A percentile compares a stretch with the other conserved stretches of the same genome.
Conservation (phyloP, 805 yeast genomes). For the Kodamaea nitidulidarum region DNA sequence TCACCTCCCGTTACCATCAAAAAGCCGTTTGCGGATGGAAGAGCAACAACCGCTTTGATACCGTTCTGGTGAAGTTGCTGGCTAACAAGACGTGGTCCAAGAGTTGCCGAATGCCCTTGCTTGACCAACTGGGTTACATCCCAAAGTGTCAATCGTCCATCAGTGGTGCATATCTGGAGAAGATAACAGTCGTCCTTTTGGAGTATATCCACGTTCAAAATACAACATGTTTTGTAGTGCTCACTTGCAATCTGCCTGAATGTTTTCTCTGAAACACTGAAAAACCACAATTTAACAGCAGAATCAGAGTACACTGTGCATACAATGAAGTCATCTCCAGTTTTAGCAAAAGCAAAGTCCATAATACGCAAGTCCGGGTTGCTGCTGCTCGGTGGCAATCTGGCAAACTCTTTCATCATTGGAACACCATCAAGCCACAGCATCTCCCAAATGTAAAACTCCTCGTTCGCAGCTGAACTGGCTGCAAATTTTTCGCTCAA, state of each 20-base stretch:
- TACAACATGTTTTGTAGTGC: slow-evolving; percentile 69
- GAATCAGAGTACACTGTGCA: slow-evolving; percentile 86
- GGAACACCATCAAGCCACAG: slow-evolving; percentile 34
- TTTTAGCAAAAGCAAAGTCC: slow-evolving; percentile 63
- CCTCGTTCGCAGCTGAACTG: slow-evolving; percentile 81
- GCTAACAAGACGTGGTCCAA: slow-evolving; percentile 30
- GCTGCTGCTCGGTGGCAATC: slow-evolving; percentile 50
- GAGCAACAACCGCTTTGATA: slow-evolving; percentile 53
- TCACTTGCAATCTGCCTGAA: slow-evolving; percentile 48
- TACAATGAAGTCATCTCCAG: slow-evolving; percentile 46
- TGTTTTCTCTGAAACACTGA: slow-evolving; percentile 36
- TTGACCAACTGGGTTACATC: slow-evolving; percentile 32
- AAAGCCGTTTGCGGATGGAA: slow-evolving; percentile 13
- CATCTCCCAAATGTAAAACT: slow-evolving; percentile 75
- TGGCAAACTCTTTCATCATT: slow-evolving; percentile 45
- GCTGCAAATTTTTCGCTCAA: slow-evolving; percentile 45
- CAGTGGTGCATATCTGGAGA: slow-evolving; percentile 69
- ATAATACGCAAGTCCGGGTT: slow-evolving; percentile 85
- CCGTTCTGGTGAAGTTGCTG: slow-evolving; percentile 81
- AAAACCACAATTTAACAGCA: slow-evolving; percentile 60
- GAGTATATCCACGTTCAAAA: slow-evolving; percentile 57
- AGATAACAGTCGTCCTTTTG: slow-evolving; percentile 21
- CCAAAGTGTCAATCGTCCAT: slow-evolving; percentile 72
- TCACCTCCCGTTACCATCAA: slow-evolving; percentile 81
- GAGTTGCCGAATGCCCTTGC: slow-evolving; percentile 3